These are phyloP conservation scores for Oryza meridionalis DNA, from an alignment of 176 grass and related monocot genomes.

Conservation along the genomic window DNA sequence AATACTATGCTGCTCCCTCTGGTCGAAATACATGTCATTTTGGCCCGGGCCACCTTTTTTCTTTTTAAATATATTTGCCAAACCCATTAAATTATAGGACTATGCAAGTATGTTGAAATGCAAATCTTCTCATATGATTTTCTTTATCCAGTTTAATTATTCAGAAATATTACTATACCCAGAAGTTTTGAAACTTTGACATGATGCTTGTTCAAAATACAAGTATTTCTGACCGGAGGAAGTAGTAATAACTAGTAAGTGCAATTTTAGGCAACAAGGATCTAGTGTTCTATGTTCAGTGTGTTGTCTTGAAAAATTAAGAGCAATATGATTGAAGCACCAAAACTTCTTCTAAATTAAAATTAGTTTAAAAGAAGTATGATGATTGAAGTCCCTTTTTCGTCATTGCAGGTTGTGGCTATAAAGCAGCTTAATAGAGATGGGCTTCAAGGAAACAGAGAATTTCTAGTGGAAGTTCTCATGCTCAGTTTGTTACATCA, in stretches of 20 bases:
- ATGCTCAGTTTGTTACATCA: constrained; percentile 79
- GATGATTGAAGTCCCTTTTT: neutral
- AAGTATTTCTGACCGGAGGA: neutral
- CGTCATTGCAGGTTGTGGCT: constrained; percentile 70
- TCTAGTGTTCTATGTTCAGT: neutral
- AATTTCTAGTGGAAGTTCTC: constrained; percentile 51
- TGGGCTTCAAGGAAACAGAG: constrained; percentile 90
- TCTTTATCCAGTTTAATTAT: neutral
- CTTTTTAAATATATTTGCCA: neutral
- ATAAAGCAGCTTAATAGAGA: constrained; percentile 88
- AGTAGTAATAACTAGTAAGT: neutral
- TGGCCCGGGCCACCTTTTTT: neutral
- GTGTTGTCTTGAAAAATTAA: neutral
- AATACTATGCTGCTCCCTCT: neutral
- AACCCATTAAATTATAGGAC: neutral
- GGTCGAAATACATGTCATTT: neutral
- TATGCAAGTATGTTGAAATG: neutral
- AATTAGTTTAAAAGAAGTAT: neutral
- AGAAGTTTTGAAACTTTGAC: neutral
- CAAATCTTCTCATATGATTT: neutral
- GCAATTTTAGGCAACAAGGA: constrained; percentile 4
- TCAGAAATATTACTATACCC: neutral
- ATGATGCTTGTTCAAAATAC: neutral
- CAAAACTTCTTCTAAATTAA: neutral
- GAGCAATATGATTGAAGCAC: neutral